Evolutionary conservation across 345 rosid genomes (phyloP), one percentile per base, ranked within the genome.

Genomic region (Anastatica hierochuntica): DNA sequence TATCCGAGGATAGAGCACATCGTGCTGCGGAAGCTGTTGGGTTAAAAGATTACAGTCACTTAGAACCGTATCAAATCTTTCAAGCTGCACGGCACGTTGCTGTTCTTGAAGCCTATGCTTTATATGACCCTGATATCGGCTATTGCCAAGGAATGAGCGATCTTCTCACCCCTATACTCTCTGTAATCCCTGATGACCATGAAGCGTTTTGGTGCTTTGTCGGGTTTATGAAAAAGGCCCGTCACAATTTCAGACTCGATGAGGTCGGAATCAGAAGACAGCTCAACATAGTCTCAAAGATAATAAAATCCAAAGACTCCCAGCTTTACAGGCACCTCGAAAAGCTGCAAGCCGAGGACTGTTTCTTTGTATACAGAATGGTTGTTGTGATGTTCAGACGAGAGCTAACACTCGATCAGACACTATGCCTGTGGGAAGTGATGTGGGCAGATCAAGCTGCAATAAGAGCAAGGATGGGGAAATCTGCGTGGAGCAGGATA

Each of bases 401-500:
- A 68, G 97, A 92, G 66, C 72, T 92, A 40, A 76, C 95, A 10
- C 88, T 88, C 6, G 97, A 92, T 56, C 95, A 92, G 63, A 85
- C 99, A 3, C 33, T 79, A 26, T 78, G 85, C 72, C 83, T 92
- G 8, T 94, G 99, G 99, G 97, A 94, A 74, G 97, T 85, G 39
- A 82, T 94, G 90, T 85, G 99, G 99, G 99, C 97, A 8, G 99
- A 94, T 73, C 97, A 85, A 68, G 97, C 97, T 0, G 97, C 99
- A 4, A 80, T 88, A 12, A 83, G 99, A 57, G 90, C 90, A 0
- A 85, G 94, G 53, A 75, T 92, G 10, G 90, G 95, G 41, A 94
- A 85, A 65, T 83, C 97, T 0, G 83, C 94, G 0, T 88, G 99
- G 99, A 81, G 94, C 70, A 72, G 80, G 60, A 85, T 94, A 52